These are phyloP conservation scores for Blastobotrys indianensis DNA, from an alignment of 1,139 yeast species.

Conservation along the genomic window DNA sequence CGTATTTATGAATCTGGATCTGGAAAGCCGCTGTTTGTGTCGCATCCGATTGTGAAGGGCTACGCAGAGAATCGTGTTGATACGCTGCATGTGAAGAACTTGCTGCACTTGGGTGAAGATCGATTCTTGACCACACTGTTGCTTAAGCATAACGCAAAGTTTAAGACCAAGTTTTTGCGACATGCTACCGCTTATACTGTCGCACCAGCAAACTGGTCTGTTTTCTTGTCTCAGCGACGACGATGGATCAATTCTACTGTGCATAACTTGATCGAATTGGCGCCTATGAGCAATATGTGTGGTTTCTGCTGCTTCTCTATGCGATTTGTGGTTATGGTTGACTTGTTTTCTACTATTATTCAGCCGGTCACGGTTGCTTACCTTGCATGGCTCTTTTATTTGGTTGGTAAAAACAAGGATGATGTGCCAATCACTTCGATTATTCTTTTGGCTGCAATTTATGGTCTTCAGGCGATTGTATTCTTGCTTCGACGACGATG, in stretches of 20 bases:
- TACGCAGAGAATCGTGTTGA: constrained; percentile 38
- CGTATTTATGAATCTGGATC: constrained; percentile 34
- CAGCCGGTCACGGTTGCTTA: constrained; percentile 41
- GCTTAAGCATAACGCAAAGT: constrained; percentile 36
- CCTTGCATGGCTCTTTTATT: constrained; percentile 36
- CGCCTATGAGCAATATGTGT: constrained; percentile 38
- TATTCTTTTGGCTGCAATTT: constrained; percentile 36
- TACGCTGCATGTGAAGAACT: constrained; percentile 38
- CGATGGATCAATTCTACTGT: constrained; percentile 44
- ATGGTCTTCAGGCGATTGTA: constrained; percentile 38
- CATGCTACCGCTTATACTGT: constrained; percentile 39
- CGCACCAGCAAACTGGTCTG: constrained; percentile 42
- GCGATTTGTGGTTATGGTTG: constrained; percentile 39
- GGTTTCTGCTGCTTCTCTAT: constrained; percentile 42
- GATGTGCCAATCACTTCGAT: constrained; percentile 38
- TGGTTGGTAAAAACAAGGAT: constrained; percentile 27
- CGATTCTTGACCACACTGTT: constrained; percentile 39
- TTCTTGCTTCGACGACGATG: constrained; percentile 37
- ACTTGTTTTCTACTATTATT: constrained; percentile 36
- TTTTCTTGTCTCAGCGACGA: constrained; percentile 40
- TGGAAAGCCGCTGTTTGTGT: constrained; percentile 37
- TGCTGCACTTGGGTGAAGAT: constrained; percentile 40
- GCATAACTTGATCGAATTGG: constrained; percentile 38
- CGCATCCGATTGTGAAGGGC: constrained; percentile 35
- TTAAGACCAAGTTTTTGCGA: constrained; percentile 37